Percentiles rank a stretch among this genome's conserved stretches.
Conservation (phyloP, 129 eudicot species). For the Apium graveolens region DNA sequence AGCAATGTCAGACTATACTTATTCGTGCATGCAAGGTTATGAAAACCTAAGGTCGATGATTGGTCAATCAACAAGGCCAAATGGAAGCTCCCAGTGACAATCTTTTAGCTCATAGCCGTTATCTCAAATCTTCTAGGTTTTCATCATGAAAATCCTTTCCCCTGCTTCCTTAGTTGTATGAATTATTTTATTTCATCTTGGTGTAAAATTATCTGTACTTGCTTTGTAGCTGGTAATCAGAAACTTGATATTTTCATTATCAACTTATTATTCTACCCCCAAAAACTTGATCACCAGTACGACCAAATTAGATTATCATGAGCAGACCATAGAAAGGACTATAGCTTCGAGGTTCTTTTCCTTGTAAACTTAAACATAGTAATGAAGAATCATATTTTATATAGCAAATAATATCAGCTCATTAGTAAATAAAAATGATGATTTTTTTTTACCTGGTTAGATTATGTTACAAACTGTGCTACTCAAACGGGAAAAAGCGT, state of each 20-base stretch:
- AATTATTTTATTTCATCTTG: neutral
- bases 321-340: too few species aligned
- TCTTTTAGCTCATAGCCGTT: neutral
- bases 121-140: neutral
- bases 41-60: constrained; percentile 49
- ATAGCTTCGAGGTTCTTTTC: too few species aligned
- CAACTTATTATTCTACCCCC: neutral
- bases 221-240: neutral
- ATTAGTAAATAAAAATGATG: too few species aligned
- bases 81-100: constrained; percentile 27
- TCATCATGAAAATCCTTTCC: neutral
- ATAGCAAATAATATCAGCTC: too few species aligned
- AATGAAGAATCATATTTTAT: too few species aligned
- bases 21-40: constrained; percentile 57
- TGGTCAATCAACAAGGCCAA: constrained; percentile 30
- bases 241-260: neutral
- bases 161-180: neutral
- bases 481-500: too few species aligned
- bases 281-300: neutral
- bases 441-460: too few species aligned
- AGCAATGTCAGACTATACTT: constrained; percentile 68
- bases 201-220: neutral
- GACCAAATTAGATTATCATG: too few species aligned
- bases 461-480: too few species aligned
- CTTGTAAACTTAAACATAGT: too few species aligned